Conservation (phyloP, 2,329 filamentous ascomycete genomes). For the Diaporthe aspalathi region DNA sequence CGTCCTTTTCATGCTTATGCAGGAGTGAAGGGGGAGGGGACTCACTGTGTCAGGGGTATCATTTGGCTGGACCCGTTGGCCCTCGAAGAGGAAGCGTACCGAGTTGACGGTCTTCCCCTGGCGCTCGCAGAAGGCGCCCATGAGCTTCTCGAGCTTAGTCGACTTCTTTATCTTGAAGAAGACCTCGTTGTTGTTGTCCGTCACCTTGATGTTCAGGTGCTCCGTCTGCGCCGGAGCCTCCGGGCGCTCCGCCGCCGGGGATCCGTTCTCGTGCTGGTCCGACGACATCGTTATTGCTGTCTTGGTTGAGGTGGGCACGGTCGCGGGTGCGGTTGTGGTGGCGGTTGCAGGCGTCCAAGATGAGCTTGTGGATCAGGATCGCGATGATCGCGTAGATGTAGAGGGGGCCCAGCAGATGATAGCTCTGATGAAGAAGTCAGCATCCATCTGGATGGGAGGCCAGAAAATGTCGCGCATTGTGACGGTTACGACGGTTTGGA, state of each 20-base stretch:
- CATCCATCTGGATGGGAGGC: not conserved
- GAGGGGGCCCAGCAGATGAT: not conserved
- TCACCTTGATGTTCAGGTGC: constrained; percentile 99
- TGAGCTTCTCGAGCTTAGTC: constrained; percentile 95
- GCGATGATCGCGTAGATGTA: not conserved
- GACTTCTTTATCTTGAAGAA: constrained; percentile 99
- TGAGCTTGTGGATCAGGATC: not conserved
- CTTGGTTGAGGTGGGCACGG: too few species aligned
- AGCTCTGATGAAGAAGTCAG: not conserved
- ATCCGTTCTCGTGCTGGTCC: constrained; percentile 63
- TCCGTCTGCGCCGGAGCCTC: constrained; percentile 67
- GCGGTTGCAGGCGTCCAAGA: not conserved
- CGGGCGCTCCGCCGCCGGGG: constrained; percentile 54
- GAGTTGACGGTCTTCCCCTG: constrained; percentile 88
- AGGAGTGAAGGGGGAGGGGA: constrained; percentile 8
- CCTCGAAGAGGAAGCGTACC: constrained; percentile 95
- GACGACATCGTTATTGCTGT: constrained; percentile 54
- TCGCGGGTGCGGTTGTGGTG: too few species aligned
- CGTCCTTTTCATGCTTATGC: not conserved
- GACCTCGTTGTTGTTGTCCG: constrained; percentile 99
- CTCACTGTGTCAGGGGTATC: constrained; percentile 94
- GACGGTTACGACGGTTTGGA: too few species aligned
- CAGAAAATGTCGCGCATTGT: not conserved
- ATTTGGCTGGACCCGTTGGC: constrained; percentile 86
- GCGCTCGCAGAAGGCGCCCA: constrained; percentile 97